These are phyloP conservation scores for Telopea speciosissima DNA, from an alignment of 177 flowering plant species.

Conservation along the genomic window DNA sequence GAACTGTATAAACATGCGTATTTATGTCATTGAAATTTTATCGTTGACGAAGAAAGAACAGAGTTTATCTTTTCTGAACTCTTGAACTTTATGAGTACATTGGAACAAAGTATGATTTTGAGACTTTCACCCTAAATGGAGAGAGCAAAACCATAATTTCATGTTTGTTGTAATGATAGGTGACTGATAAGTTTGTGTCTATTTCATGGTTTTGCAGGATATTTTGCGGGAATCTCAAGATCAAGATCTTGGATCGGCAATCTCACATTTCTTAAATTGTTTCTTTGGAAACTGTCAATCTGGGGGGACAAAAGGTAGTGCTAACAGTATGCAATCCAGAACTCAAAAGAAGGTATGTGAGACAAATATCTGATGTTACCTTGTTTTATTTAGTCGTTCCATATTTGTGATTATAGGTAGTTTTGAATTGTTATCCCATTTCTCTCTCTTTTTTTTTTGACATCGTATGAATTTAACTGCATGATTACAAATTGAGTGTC, in stretches of 20 bases:
- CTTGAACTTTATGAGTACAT: not conserved
- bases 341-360: constrained; percentile 59
- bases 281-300: constrained; percentile 63
- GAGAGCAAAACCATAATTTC: not conserved
- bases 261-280: constrained; percentile 82
- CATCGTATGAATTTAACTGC: too few relatives aligned
- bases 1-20: constrained; percentile 1
- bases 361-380: not conserved
- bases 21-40: not conserved
- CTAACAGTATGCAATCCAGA: constrained; percentile 28
- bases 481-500: too few relatives aligned
- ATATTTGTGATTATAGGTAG: not conserved
- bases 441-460: too few relatives aligned
- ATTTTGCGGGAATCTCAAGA: constrained; percentile 77
- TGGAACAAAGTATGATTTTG: not conserved
- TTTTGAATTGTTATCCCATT: not conserved
- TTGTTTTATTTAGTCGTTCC: not conserved
- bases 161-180: not conserved
- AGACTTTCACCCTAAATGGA: too few relatives aligned
- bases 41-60: not conserved
- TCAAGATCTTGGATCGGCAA: constrained; percentile 75
- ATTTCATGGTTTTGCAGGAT: constrained; percentile 44
- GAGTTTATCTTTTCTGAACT: not conserved
- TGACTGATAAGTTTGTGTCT: not conserved
- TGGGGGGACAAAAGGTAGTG: constrained; percentile 27